Evolutionary conservation across 768 basidiomycete genomes (phyloP), one percentile per base, ranked within the genome.

Genomic region (Lentinula aciculospora): DNA sequence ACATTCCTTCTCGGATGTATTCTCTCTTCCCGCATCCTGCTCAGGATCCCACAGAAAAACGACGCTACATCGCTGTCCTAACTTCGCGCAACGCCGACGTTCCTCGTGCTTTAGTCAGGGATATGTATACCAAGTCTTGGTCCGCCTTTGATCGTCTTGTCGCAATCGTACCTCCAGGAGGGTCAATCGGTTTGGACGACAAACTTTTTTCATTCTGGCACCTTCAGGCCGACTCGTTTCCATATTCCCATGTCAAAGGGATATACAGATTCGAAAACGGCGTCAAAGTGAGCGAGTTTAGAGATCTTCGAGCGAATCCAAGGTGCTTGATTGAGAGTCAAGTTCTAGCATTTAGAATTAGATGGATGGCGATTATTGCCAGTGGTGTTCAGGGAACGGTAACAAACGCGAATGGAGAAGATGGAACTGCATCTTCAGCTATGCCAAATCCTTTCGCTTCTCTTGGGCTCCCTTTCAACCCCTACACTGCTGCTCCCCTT

Each of bases 111-210:
- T 77, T 92, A 19, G 92, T 92, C 46, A 83, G 91, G 57, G 91
- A 93, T 63, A 89, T 92, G 88, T 94, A 94, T 67, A 92, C 90
- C 25, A 94, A 94, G 71, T 91, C 88, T 62, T 94, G 92, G 92
- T 91, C 89, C 66, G 91, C 91, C 1, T 93, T 94, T 64, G 91
- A 93, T 67, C 83, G 92, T 9, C 80, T 94, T 5, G 88, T 94
- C 17, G 88, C 89, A 4, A 91, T 94, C 60, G 90, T 94, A 0
- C 90, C 92, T n/a, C 91, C 91, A 0, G 92, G 91, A 9, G 92
- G 92, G 6, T 90, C 89, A 0, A 93, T 93, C 57, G 92, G 92
- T n/a, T 82, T 94, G 53, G 92, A 94, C 64, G 91, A 94, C 74
- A 94, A 94, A 67, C 81, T 94, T 1, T 94, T 94, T 71, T 87